Conservation (phyloP, 2,329 filamentous ascomycete species). For the Penicillium sp. region DNA sequence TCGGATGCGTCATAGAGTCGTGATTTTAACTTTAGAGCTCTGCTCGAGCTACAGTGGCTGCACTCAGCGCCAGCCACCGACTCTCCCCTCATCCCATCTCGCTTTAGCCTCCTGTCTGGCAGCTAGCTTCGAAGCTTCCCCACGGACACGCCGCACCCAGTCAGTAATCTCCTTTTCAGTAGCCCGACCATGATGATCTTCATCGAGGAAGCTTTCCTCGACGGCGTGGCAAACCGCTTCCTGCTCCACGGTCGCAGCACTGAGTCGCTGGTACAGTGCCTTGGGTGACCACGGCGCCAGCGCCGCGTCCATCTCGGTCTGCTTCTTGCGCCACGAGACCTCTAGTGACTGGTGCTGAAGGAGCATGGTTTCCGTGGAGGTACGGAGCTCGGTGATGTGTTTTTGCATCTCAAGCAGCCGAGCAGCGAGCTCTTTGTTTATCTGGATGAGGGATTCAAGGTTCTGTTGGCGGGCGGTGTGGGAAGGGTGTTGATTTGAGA, state of each 20-base stretch:
- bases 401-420: conserved; percentile 44
- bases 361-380: conserved; percentile 73
- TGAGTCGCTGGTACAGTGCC: conserved; percentile 77
- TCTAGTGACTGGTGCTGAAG: conserved; percentile 82
- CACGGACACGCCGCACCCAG: conserved; percentile 78
- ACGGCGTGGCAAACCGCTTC: conserved; percentile 75
- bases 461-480: conserved; percentile 62
- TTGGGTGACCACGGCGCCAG: conserved; percentile 82
- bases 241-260: conserved; percentile 75
- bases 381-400: conserved; percentile 55
- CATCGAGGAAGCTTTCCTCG: conserved; percentile 89
- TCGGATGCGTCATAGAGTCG: conserved; percentile 11
- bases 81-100: conserved; percentile 92
- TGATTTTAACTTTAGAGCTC: conserved; percentile 6
- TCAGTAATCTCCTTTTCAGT: conserved; percentile 80
- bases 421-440: conserved; percentile 68
- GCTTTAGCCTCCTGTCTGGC: conserved; percentile 81
- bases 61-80: conserved; percentile 83
- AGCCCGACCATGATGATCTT: conserved; percentile 52
- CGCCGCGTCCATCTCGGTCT: conserved; percentile 82
- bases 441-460: conserved; percentile 62
- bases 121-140: conserved; percentile 74
- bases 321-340: conserved; percentile 85
- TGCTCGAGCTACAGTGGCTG: too few relatives aligned
- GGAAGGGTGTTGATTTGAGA: conserved; percentile 73